Conservation (phyloP, 2,329 filamentous ascomycete species). For the Helotiales sp. region DNA sequence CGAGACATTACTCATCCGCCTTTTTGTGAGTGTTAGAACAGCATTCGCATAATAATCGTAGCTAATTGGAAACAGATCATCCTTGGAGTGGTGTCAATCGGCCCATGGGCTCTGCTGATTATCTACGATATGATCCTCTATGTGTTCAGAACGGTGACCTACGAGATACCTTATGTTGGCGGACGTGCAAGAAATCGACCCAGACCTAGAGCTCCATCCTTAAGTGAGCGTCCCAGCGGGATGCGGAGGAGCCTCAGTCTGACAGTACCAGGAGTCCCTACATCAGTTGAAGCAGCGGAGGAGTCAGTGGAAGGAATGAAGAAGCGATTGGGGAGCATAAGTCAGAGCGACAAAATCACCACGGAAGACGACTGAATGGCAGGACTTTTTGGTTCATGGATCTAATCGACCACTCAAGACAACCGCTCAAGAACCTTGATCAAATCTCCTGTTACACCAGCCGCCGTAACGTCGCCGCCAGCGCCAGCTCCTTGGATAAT, state of each 20-base stretch:
- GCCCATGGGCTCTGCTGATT: constrained; percentile 62
- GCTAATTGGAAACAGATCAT: constrained; percentile 48
- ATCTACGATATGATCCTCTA: constrained; percentile 65
- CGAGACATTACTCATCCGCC: constrained; percentile 61
- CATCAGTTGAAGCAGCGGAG: constrained; percentile 18
- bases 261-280: constrained; percentile 21
- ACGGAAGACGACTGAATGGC: constrained; percentile 20
- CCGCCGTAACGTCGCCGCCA: constrained; percentile 92
- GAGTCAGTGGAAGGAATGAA: constrained; percentile 27
- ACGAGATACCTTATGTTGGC: constrained; percentile 60
- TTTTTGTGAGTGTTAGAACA: constrained; percentile 53
- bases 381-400: constrained; percentile 19
- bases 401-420: constrained; percentile 16
- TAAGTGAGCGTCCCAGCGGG: constrained; percentile 57
- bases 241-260: constrained; percentile 36
- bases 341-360: constrained; percentile 18
- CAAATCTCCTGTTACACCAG: constrained; percentile 94
- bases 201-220: constrained; percentile 60
- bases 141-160: constrained; percentile 54
- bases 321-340: constrained; percentile 21
- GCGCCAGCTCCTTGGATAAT: constrained; percentile 95
- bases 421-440: constrained; percentile 78
- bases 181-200: constrained; percentile 59
- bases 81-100: constrained; percentile 59
- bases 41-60: not conserved